Evolutionary conservation across 2,329 filamentous ascomycete genomes (phyloP), one percentile per base, ranked within the genome.

Genomic region (Myrmaecium sp.): DNA sequence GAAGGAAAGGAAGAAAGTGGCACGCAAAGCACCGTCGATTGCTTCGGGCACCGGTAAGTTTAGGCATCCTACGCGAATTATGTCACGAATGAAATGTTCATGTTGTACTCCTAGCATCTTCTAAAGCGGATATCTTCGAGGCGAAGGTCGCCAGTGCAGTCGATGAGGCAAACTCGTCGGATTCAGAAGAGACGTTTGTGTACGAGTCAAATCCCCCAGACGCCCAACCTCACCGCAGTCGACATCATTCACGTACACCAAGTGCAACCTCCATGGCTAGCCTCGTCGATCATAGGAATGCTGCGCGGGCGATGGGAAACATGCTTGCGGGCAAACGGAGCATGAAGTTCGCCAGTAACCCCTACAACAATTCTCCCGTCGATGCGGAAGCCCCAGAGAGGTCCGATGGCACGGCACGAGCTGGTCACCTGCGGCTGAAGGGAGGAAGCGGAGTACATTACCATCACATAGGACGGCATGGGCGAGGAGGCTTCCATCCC

Each of bases 161-260:
- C 27, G 86, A 95, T 47, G 84, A 95, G 51, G 83, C 82, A 23
- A 80, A 94, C 50, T 92, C 86, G 8, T 94, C 86, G 5, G 89
- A 98, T 49, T 95, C 86, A 1, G 89, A 94, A 43, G 89, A 95
- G 53, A 95, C 89, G 0, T 98, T 95, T 51, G 89, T 98, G 10
- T 98, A 98, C 55, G 89, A 98, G 52, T 95, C 89, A 14, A 98
- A 98, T 44, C 89, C 86, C 6, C 64, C 66, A 9, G 70, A 74
- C 37, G 57, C 62, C 14, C 60, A 54, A 29, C 52, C 64, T 16
- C 58, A 66, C 27, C 79, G 81, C 27, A 68, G 71, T 35, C 69
- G 83, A 33, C 82, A 86, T 51, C 49, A 52, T 54, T 95, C 86
- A 12, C 72, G 89, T 35, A 98, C 89, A 2, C 89, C 89, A 5